These are phyloP conservation scores for Saururus chinensis DNA, from an alignment of 164 flowering plant genomes.

Conservation along the genomic window DNA sequence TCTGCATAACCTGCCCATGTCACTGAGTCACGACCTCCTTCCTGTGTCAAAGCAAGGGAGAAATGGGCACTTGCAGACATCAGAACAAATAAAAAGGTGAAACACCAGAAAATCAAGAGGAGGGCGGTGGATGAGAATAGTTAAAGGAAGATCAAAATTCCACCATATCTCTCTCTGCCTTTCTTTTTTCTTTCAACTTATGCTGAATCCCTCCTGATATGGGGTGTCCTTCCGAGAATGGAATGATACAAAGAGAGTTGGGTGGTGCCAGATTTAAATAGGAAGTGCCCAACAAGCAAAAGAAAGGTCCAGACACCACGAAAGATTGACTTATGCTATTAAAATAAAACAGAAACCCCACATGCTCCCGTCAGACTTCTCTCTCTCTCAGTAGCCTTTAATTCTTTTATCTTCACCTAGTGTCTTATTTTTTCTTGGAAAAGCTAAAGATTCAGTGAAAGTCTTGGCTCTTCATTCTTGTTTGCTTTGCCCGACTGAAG, in stretches of 20 bases:
- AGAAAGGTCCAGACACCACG: slow-evolving; percentile 14
- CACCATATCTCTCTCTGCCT: slow-evolving; percentile 25
- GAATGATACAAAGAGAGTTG: slow-evolving; percentile 10
- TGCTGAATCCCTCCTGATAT: slow-evolving; percentile 8
- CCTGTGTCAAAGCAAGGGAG: slow-evolving; percentile 17
- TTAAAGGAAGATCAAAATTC: slow-evolving; percentile 11
- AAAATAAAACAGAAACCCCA: background rate
- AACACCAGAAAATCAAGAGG: background rate
- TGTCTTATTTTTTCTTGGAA: no score
- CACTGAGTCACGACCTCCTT: slow-evolving; percentile 20
- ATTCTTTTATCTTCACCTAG: background rate
- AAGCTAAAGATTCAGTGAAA: no score
- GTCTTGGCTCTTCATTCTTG: background rate
- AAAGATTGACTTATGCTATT: slow-evolving; percentile 21
- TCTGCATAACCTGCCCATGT: slow-evolving; percentile 65
- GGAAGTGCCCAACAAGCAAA: slow-evolving; percentile 11
- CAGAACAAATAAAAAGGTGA: background rate
- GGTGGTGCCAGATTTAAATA: slow-evolving; percentile 24
- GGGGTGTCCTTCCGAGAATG: slow-evolving; percentile 3
- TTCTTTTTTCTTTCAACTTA: slow-evolving; percentile 5
- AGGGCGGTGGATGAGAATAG: background rate
- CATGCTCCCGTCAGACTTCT: background rate
- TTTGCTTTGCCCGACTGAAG: background rate
- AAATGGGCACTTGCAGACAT: background rate
- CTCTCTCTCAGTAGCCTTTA: background rate